Evolutionary conservation across 2,329 filamentous ascomycete species (phyloP).

Genomic region (Massarina eburnea): DNA sequence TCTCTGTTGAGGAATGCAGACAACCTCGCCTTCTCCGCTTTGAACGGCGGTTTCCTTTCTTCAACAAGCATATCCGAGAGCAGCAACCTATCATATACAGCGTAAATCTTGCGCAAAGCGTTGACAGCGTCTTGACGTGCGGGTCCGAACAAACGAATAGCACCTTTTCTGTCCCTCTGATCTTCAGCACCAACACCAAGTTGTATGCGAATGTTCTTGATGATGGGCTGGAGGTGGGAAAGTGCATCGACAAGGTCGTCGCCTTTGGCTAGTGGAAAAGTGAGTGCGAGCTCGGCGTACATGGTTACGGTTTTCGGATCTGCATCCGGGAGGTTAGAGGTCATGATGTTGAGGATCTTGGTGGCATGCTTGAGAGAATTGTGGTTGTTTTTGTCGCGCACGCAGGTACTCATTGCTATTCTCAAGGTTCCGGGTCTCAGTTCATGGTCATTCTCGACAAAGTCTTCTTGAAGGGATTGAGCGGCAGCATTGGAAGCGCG

Average conservation of each 20-base stretch:
- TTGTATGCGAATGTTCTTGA: conserved; percentile 32
- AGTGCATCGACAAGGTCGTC: conserved; percentile 34
- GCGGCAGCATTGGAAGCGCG: conserved; percentile 66
- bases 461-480: conserved; percentile 54
- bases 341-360: conserved; percentile 58
- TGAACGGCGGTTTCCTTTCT: conserved; percentile 30
- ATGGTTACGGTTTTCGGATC: conserved; percentile 32
- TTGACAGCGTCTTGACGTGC: conserved; percentile 28
- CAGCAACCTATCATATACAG: conserved; percentile 34
- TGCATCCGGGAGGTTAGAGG: conserved; percentile 25
- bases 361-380: conserved; percentile 67
- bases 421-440: conserved; percentile 60
- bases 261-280: conserved; percentile 32
- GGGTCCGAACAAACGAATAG: conserved; percentile 16
- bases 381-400: conserved; percentile 75
- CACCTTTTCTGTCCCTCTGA: conserved; percentile 6
- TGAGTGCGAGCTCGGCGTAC: conserved; percentile 33
- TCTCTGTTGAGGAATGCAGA: conserved; percentile 29
- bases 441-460: conserved; percentile 27
- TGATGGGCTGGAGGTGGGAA: conserved; percentile 24
- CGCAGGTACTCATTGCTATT: conserved; percentile 72
- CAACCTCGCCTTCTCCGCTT: conserved; percentile 26
- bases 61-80: conserved; percentile 31
- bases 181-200: conserved; percentile 26
- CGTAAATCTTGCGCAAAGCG: conserved; percentile 31